Evolutionary conservation across 345 rosid species (phyloP).

Genomic region (Salix dunnii): DNA sequence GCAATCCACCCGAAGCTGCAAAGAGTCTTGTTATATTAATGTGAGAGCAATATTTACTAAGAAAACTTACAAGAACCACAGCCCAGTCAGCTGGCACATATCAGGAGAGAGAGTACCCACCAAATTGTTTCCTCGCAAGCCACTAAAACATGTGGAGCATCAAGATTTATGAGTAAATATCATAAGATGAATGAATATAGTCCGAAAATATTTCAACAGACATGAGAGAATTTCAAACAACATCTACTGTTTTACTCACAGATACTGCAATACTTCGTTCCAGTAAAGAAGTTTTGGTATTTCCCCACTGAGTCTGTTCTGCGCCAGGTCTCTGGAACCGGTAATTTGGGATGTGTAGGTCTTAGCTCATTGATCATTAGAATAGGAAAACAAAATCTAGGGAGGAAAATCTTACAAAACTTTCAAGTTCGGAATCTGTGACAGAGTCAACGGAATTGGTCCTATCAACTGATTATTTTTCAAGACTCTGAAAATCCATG

Average conservation of each 20-base stretch:
- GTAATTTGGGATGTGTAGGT: not conserved
- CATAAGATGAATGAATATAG: not conserved
- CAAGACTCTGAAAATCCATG: conserved; percentile 43
- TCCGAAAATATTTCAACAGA: not conserved
- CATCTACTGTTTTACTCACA: conserved; percentile 49
- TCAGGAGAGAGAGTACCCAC: conserved; percentile 83
- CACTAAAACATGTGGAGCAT: conserved; percentile 36
- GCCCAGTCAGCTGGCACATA: conserved; percentile 88
- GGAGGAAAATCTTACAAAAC: conserved; percentile 51
- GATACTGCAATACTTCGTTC: conserved; percentile 97
- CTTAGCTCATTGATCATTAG: not conserved
- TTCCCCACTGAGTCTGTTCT: conserved; percentile 85
- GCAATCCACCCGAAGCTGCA: not conserved
- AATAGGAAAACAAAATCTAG: not conserved
- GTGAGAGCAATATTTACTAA: not conserved
- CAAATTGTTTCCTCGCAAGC: conserved; percentile 88
- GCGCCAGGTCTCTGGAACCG: conserved; percentile 75
- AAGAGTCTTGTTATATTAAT: not conserved
- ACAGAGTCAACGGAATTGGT: conserved; percentile 83
- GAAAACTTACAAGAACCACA: conserved; percentile 96
- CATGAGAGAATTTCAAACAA: not conserved
- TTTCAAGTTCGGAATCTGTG: conserved; percentile 93
- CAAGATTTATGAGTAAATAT: conserved; percentile 4
- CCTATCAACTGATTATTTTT: conserved; percentile 89
- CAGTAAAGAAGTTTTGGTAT: conserved; percentile 96